A percentile compares a stretch with the other conserved stretches of the same genome.
These are phyloP conservation scores for Fraxinus nigra DNA, from an alignment of 305 asterid species.

Conservation along the genomic window DNA sequence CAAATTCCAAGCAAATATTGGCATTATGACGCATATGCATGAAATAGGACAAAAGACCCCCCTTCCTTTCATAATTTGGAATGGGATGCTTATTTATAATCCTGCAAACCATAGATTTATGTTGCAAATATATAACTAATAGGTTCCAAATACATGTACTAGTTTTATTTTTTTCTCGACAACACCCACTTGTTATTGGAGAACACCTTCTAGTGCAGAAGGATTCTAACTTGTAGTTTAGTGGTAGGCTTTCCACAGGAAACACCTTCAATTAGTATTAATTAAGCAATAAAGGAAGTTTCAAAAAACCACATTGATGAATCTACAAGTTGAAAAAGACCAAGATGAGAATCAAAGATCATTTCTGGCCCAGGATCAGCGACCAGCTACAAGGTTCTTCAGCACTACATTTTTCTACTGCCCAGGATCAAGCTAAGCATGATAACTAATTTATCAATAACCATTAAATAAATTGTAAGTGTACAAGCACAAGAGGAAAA, in stretches of 20 bases:
- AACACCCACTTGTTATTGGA: background rate
- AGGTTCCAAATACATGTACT: background rate
- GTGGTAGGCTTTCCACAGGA: background rate
- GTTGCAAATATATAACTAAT: background rate
- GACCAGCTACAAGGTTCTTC: background rate
- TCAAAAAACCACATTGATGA: background rate
- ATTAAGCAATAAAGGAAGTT: background rate
- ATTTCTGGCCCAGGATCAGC: background rate
- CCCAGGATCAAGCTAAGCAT: background rate
- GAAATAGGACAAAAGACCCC: background rate
- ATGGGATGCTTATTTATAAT: background rate
- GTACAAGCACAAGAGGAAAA: background rate
- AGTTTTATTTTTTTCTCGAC: background rate
- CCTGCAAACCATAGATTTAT: background rate
- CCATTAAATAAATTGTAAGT: background rate
- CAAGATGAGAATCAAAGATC: background rate
- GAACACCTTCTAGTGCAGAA: background rate
- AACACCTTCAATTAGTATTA: background rate
- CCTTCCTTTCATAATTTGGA: background rate
- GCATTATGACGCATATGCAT: background rate
- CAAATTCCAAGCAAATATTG: background rate
- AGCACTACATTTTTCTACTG: background rate
- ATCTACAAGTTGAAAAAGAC: background rate
- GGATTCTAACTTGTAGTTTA: background rate
- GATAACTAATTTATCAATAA: background rate